A percentile compares a stretch with the other conserved stretches of the same genome.
phyloP scores from a whole-genome alignment of 2,329 filamentous ascomycete species.

The Phaeosphaeria sp. region DNA sequence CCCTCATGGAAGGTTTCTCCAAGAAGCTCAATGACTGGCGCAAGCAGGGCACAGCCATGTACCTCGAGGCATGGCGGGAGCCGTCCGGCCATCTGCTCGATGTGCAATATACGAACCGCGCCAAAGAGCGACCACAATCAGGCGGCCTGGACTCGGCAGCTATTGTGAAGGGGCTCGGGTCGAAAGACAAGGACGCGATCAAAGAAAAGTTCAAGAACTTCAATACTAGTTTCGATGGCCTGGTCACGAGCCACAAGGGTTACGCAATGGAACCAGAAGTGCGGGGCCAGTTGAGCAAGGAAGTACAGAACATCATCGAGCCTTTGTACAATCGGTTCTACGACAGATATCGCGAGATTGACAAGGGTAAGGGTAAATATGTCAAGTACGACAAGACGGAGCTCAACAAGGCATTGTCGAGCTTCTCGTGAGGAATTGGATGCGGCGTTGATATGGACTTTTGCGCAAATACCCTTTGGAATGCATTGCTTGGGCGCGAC shows the following conservation, averaged over 20 bases:
- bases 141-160: conserved; percentile 76
- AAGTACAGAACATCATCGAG: conserved; percentile 90
- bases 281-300: conserved; percentile 76
- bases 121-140: conserved; percentile 66
- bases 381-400: conserved; percentile 85
- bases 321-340: conserved; percentile 94
- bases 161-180: conserved; percentile 81
- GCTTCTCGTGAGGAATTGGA: conserved; percentile 45
- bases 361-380: conserved; percentile 98
- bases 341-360: conserved; percentile 96
- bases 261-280: conserved; percentile 93
- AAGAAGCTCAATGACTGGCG: conserved; percentile 82
- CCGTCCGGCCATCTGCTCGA: conserved; percentile 83
- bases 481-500: conserved; percentile 26
- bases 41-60: conserved; percentile 82
- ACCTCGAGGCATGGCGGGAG: conserved; percentile 88
- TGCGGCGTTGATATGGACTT: conserved; percentile 29
- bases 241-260: conserved; percentile 80
- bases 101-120: conserved; percentile 85
- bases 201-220: conserved; percentile 96
- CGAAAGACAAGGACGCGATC: conserved; percentile 94
- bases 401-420: conserved; percentile 68
- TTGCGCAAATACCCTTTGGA: conserved; percentile 43
- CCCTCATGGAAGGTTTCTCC: conserved; percentile 68
- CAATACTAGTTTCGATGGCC: conserved; percentile 88